These are phyloP conservation scores for Pythium rishiriense DNA, from an alignment of 352 stramenopile species.

Conservation along the genomic window DNA sequence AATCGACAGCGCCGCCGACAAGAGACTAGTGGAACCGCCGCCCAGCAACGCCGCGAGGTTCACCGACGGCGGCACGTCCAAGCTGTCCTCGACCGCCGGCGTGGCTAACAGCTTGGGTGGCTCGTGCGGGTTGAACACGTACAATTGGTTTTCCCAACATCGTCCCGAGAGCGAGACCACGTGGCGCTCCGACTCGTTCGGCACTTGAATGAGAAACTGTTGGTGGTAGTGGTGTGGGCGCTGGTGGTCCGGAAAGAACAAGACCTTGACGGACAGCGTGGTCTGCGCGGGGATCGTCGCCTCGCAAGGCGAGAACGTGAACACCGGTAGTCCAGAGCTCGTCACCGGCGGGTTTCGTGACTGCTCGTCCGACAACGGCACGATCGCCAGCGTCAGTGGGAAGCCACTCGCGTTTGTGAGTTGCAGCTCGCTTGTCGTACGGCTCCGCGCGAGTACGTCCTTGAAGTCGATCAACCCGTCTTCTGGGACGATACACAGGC, in stretches of 20 bases:
- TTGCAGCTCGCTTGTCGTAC: conserved; percentile 42
- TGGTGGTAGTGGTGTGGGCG: conserved; percentile 55
- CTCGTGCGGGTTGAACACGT: conserved; percentile 44
- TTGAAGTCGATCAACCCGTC: conserved; percentile 69
- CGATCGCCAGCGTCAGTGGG: conserved; percentile 57
- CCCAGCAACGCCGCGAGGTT: conserved; percentile 32
- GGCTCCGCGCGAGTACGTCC: conserved; percentile 63
- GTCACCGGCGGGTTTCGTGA: not conserved
- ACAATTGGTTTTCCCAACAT: conserved; percentile 82
- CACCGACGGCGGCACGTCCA: conserved; percentile 61
- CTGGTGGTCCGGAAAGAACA: conserved; percentile 67
- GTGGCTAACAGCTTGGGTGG: conserved; percentile 15
- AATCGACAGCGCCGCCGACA: conserved; percentile 23
- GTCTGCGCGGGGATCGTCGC: conserved; percentile 60
- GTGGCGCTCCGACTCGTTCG: conserved; percentile 74
- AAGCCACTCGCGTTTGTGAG: conserved; percentile 70
- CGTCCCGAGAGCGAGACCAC: conserved; percentile 50
- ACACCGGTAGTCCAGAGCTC: conserved; percentile 42
- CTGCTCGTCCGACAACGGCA: conserved; percentile 3
- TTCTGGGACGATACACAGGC: conserved; percentile 56
- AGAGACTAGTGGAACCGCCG: conserved; percentile 1
- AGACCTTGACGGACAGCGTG: conserved; percentile 51
- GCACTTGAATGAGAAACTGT: conserved; percentile 63
- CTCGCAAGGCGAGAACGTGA: conserved; percentile 64
- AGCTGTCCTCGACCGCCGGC: conserved; percentile 58